Evolutionary conservation across 768 basidiomycete genomes (phyloP).

Genomic region (Mycena metata): DNA sequence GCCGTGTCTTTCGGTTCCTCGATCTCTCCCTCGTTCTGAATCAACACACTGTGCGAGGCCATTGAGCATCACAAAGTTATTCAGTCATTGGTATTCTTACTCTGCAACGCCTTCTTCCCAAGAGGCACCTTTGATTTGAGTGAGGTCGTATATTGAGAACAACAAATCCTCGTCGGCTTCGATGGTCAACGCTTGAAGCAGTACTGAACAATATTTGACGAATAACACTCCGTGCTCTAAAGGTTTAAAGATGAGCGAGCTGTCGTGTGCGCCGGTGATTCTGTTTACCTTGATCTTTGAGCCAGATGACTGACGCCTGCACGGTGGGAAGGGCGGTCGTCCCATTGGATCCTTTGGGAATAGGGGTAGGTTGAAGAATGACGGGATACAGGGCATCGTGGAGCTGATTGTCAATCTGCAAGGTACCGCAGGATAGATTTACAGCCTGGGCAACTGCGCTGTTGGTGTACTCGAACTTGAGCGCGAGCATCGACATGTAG

Average conservation of each 20-base stretch:
- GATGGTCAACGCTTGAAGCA: slow-evolving; percentile 94
- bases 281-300: slow-evolving; percentile 93
- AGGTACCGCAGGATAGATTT: slow-evolving; percentile 83
- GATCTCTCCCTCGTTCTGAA: slow-evolving; percentile 75
- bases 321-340: slow-evolving; percentile 90
- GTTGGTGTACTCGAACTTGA: slow-evolving; percentile 89
- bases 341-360: slow-evolving; percentile 80
- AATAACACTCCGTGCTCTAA: slow-evolving; percentile 98
- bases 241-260: background rate
- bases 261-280: background rate
- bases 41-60: slow-evolving; percentile 68
- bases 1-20: slow-evolving; percentile 78
- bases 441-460: slow-evolving; percentile 85
- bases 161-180: slow-evolving; percentile 98
- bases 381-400: slow-evolving; percentile 97
- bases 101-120: slow-evolving; percentile 87
- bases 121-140: slow-evolving; percentile 90
- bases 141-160: slow-evolving; percentile 92
- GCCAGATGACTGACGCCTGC: slow-evolving; percentile 87
- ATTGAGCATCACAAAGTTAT: slow-evolving; percentile 24
- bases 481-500: slow-evolving; percentile 82
- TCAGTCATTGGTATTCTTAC: slow-evolving; percentile 58
- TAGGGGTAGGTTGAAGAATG: slow-evolving; percentile 92
- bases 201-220: slow-evolving; percentile 95
- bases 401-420: slow-evolving; percentile 98